A percentile compares a stretch with the other conserved stretches of the same genome.
phyloP scores from a whole-genome alignment of 495 filamentous ascomycete genomes.

The Penicillium samsonianum region DNA sequence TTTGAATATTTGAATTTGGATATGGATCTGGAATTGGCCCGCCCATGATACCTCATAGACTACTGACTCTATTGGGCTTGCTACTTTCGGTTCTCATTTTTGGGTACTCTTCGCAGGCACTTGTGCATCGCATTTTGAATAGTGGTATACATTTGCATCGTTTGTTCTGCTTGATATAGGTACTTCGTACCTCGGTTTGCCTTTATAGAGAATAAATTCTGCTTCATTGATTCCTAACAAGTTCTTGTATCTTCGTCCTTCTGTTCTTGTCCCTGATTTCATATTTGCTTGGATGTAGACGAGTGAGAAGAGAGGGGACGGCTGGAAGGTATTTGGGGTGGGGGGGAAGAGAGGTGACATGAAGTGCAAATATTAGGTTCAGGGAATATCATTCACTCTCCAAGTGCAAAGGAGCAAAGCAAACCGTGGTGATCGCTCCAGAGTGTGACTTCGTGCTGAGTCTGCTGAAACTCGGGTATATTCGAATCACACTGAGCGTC shows the following conservation, averaged over 20 bases:
- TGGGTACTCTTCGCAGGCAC: not conserved
- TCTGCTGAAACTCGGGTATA: not conserved
- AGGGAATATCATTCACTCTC: not conserved
- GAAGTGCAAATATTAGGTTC: not conserved
- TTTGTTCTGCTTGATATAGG: not conserved
- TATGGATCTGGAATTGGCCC: constrained; percentile 7
- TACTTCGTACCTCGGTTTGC: not conserved
- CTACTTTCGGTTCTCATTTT: not conserved
- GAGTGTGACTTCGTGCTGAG: not conserved
- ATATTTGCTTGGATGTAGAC: not conserved
- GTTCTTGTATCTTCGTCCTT: not conserved
- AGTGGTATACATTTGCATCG: not conserved
- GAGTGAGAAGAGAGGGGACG: not conserved
- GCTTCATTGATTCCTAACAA: not conserved
- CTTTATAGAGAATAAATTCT: not conserved
- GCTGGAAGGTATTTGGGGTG: not conserved
- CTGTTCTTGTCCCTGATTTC: not conserved
- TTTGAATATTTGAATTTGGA: not conserved
- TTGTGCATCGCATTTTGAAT: not conserved
- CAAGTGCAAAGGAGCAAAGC: constrained; percentile 6
- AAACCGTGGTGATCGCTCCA: constrained; percentile 20
- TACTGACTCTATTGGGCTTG: constrained; percentile 16
- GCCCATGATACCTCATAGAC: constrained; percentile 12
- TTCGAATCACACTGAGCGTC: not conserved
- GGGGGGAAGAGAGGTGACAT: not conserved